Evolutionary conservation across 352 stramenopile species (phyloP).

Genomic region (Phytophthora tentaculata): DNA sequence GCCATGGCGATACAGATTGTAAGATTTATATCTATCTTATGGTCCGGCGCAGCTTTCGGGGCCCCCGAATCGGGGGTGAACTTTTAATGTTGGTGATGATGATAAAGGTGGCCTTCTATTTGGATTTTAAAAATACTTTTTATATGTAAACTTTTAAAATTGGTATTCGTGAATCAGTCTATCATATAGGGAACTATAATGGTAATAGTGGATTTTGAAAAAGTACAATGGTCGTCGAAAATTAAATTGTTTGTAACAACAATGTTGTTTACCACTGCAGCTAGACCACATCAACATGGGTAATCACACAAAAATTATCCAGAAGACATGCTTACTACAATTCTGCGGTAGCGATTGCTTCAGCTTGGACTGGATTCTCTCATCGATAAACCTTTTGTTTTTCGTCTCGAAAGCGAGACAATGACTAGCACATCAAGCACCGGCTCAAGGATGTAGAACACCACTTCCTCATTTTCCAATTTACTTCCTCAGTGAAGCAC

Average conservation of each 20-base stretch:
- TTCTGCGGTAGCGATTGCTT: slow-evolving; percentile 12
- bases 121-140: too few relatives aligned
- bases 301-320: background rate
- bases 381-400: background rate
- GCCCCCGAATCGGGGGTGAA: too few relatives aligned
- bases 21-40: background rate
- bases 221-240: background rate
- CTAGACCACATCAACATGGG: background rate
- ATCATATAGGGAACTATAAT: too few relatives aligned
- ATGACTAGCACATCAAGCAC: background rate
- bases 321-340: slow-evolving; percentile 16
- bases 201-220: too few relatives aligned
- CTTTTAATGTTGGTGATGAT: too few relatives aligned
- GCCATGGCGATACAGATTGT: background rate
- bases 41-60: background rate
- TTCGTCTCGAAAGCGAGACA: background rate
- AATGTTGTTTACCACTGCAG: background rate
- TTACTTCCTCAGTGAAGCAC: background rate
- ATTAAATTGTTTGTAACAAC: background rate
- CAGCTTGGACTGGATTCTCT: slow-evolving; percentile 15
- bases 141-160: too few relatives aligned
- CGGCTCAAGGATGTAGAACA: background rate
- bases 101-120: too few relatives aligned
- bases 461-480: background rate
- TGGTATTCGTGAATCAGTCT: too few relatives aligned